Evolutionary conservation across 768 basidiomycete genomes (phyloP).

Genomic region (Mrakia gelida): DNA sequence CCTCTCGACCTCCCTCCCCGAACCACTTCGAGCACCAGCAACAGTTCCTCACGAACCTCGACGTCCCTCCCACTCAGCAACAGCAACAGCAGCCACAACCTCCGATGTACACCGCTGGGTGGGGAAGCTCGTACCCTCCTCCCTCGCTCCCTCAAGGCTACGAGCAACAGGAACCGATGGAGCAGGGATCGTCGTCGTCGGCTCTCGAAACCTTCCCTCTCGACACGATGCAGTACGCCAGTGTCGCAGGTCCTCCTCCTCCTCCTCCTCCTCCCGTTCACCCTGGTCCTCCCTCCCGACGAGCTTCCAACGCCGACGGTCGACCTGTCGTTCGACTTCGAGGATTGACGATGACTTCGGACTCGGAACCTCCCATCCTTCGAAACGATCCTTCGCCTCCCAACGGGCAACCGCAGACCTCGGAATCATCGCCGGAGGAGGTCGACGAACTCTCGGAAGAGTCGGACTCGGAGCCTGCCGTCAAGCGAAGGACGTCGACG

Average conservation of each 20-base stretch:
- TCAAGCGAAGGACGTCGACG: conserved; percentile 5
- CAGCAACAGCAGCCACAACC: conserved; percentile 31
- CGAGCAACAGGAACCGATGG: background rate
- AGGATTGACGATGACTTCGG: conserved; percentile 32
- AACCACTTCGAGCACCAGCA: background rate
- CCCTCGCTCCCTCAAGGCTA: background rate
- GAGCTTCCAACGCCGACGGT: conserved; percentile 34
- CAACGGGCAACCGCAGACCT: background rate
- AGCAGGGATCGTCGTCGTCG: background rate
- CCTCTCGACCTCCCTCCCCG: conserved; percentile 40
- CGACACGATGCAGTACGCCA: background rate
- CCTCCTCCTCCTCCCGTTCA: background rate
- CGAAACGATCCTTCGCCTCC: background rate
- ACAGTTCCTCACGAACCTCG: background rate
- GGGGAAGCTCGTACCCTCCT: conserved; percentile 29
- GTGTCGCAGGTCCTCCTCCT: background rate
- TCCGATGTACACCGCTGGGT: conserved; percentile 22
- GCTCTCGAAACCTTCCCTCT: conserved; percentile 11
- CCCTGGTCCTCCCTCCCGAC: conserved; percentile 14
- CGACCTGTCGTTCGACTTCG: conserved; percentile 38
- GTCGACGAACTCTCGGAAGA: conserved; percentile 6
- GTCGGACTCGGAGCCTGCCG: conserved; percentile 19
- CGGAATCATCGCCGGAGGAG: conserved; percentile 19
- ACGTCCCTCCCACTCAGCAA: conserved; percentile 21
- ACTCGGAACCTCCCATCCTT: conserved; percentile 13